phyloP scores from a whole-genome alignment of 2,329 filamentous ascomycete genomes.

The Balansia obtecta region DNA sequence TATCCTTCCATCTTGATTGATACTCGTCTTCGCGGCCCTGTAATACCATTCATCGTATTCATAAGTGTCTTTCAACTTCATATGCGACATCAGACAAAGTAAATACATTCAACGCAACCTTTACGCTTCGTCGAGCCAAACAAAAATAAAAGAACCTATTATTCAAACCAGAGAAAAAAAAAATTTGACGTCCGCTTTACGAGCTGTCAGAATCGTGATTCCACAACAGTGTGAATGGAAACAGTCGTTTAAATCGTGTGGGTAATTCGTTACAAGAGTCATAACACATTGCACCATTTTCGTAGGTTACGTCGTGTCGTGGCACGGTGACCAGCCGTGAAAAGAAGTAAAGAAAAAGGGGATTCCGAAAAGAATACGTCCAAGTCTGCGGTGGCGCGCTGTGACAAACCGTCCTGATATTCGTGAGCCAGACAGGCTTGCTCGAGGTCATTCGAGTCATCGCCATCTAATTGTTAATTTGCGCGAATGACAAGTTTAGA shows the following conservation, averaged over 20 bases:
- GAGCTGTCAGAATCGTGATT: background rate
- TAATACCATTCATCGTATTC: constrained; percentile 3
- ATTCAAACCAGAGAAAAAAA: constrained; percentile 1
- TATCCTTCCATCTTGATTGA: constrained; percentile 9
- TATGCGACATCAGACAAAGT: constrained; percentile 9
- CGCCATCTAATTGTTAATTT: constrained; percentile 39
- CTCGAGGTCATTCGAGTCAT: background rate
- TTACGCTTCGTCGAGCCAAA: background rate
- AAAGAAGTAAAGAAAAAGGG: constrained; percentile 19
- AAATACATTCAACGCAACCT: constrained; percentile 17
- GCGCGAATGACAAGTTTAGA: constrained; percentile 93
- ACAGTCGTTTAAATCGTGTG: constrained; percentile 23
- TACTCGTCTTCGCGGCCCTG: constrained; percentile 7
- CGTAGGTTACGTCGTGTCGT: constrained; percentile 19
- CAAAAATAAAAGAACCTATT: no score
- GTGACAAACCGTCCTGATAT: no score
- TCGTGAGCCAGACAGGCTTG: no score
- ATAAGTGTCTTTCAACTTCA: background rate
- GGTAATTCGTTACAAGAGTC: constrained; percentile 17
- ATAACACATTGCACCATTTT: constrained; percentile 21
- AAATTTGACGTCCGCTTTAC: background rate
- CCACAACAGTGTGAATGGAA: constrained; percentile 6
- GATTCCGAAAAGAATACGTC: constrained; percentile 11
- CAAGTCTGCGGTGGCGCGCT: background rate
- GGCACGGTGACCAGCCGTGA: constrained; percentile 21